Percentiles rank a stretch among this genome's conserved stretches.
Evolutionary conservation across 345 rosid species (phyloP).

Genomic region (Bretschneidera sinensis): DNA sequence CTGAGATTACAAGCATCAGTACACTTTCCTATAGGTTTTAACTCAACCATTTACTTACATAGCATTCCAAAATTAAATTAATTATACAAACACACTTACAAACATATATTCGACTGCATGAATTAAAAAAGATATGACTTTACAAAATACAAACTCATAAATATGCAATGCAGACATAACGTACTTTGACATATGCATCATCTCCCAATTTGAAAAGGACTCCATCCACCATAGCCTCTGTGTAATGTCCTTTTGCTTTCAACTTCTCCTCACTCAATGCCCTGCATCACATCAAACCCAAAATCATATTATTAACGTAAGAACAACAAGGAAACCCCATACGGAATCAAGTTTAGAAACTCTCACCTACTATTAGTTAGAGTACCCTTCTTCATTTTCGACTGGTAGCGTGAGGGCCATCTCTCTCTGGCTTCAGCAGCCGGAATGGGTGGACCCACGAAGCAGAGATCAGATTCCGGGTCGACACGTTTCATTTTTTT

Average conservation of each 20-base stretch:
- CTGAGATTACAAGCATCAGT: too few species aligned
- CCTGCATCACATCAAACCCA: slow-evolving; percentile 16
- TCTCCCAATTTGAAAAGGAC: slow-evolving; percentile 22
- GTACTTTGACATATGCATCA: slow-evolving; percentile 32
- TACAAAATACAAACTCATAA: background rate
- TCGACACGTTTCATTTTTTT: slow-evolving; percentile 7
- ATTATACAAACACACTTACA: background rate
- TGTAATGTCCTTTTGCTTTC: slow-evolving; percentile 28
- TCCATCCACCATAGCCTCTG: slow-evolving; percentile 27
- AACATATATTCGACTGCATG: background rate
- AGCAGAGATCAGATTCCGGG: slow-evolving; percentile 12
- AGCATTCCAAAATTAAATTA: background rate
- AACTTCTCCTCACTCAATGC: slow-evolving; percentile 4
- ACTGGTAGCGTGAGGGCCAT: slow-evolving; percentile 30
- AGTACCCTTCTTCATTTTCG: background rate
- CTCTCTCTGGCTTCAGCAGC: slow-evolving; percentile 16
- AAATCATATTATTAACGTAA: background rate
- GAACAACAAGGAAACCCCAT: background rate
- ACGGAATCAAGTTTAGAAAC: too few species aligned
- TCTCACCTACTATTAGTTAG: slow-evolving; percentile 6
- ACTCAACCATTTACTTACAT: too few species aligned
- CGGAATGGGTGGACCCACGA: slow-evolving; percentile 23
- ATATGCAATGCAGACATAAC: background rate
- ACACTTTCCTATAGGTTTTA: too few species aligned
- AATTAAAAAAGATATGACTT: background rate